Percentiles rank a stretch among this genome's conserved stretches.
phyloP scores from a whole-genome alignment of 352 stramenopile species.

The Phytophthora cactorum region DNA sequence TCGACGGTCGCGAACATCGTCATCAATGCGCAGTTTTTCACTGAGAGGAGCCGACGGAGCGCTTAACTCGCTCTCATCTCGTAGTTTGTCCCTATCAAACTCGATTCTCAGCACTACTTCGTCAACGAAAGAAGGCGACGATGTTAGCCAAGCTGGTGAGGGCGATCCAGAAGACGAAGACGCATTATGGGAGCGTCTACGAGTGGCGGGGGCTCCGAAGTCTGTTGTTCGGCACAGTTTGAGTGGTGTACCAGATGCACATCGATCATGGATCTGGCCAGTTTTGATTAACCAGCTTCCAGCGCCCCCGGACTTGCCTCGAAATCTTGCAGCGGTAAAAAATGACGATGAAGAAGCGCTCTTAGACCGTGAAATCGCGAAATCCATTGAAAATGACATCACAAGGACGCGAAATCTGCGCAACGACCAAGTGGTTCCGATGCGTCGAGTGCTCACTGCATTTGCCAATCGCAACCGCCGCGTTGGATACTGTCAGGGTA shows the following conservation, averaged over 20 bases:
- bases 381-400: conserved; percentile 87
- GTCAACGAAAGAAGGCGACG: conserved; percentile 40
- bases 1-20: conserved; percentile 69
- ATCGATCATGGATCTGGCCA: conserved; percentile 76
- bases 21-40: conserved; percentile 53
- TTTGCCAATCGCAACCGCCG: conserved; percentile 80
- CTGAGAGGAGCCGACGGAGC: conserved; percentile 46
- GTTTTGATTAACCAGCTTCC: conserved; percentile 62
- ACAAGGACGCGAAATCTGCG: conserved; percentile 66
- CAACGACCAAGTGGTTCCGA: conserved; percentile 56
- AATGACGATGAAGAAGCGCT: conserved; percentile 50
- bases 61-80: conserved; percentile 42
- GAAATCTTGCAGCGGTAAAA: conserved; percentile 30
- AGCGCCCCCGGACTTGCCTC: conserved; percentile 43
- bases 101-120: conserved; percentile 58
- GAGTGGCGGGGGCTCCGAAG: conserved; percentile 33
- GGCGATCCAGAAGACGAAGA: conserved; percentile 37
- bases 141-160: conserved; percentile 30
- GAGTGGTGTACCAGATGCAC: conserved; percentile 64
- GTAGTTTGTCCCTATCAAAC: conserved; percentile 62
- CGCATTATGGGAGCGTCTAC: conserved; percentile 53
- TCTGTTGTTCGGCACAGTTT: conserved; percentile 54
- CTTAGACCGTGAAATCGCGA: conserved; percentile 71
- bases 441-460: conserved; percentile 72
- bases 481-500: conserved; percentile 86